These are phyloP conservation scores for Aurifilum marmelostoma DNA, from an alignment of 2,329 filamentous ascomycete genomes.

Conservation along the genomic window DNA sequence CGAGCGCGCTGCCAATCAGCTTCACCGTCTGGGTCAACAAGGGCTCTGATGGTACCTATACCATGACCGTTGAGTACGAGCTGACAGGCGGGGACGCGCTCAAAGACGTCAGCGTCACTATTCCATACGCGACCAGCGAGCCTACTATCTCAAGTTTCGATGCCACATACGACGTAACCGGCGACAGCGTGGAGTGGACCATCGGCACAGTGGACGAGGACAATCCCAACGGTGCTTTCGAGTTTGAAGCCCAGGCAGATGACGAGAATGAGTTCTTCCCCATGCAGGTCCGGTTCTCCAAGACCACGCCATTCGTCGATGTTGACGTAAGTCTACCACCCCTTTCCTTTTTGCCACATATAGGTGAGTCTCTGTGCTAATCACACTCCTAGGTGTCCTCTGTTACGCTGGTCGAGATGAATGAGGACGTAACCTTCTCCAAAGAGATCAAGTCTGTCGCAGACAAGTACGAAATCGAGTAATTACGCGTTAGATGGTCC, in stretches of 20 bases:
- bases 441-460: conserved; percentile 79
- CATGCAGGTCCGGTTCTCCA: conserved; percentile 89
- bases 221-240: conserved; percentile 84
- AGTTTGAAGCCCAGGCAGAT: conserved; percentile 87
- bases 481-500: conserved; percentile 36
- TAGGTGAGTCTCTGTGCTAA: conserved; percentile 11
- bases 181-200: conserved; percentile 91
- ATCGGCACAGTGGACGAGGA: conserved; percentile 84
- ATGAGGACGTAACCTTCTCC: conserved; percentile 79
- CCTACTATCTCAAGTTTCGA: conserved; percentile 92
- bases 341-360: background rate
- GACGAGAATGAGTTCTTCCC: conserved; percentile 98
- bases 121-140: conserved; percentile 84
- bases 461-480: conserved; percentile 78
- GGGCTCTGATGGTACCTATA: conserved; percentile 77
- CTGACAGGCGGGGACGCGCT: conserved; percentile 78
- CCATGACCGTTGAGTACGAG: conserved; percentile 94
- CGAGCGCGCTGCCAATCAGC: conserved; percentile 83
- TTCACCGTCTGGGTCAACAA: conserved; percentile 99
- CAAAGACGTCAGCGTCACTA: conserved; percentile 82
- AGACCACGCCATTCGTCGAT: conserved; percentile 83
- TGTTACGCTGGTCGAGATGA: conserved; percentile 73
- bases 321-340: conserved; percentile 75
- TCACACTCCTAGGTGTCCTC: conserved; percentile 57
- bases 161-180: conserved; percentile 89